Percentiles rank a stretch among this genome's conserved stretches.
Conservation (phyloP, 495 filamentous ascomycete species). For the Xylaria intraflava region DNA sequence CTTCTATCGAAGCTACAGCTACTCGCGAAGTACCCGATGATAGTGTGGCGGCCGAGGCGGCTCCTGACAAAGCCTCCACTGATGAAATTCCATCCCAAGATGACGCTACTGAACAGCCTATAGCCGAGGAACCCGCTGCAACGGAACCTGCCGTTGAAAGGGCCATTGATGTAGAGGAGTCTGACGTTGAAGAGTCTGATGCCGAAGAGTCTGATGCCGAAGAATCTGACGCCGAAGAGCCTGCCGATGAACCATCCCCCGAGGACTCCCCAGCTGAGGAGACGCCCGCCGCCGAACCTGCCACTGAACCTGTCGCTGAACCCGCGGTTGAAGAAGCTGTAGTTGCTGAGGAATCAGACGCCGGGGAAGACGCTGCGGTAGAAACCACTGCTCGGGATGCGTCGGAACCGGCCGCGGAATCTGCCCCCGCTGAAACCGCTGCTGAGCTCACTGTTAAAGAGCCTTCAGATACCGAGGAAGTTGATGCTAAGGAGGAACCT, state of each 20-base stretch:
- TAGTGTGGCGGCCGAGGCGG: not conserved
- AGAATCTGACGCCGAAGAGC: too few relatives aligned
- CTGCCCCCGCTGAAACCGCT: constrained; percentile 3
- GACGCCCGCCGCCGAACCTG: too few relatives aligned
- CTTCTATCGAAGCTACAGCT: not conserved
- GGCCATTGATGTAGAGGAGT: not conserved
- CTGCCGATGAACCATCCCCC: not conserved
- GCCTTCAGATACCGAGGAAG: too few relatives aligned
- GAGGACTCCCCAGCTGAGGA: not conserved
- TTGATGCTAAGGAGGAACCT: not conserved
- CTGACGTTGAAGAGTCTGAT: not conserved
- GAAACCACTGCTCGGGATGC: not conserved
- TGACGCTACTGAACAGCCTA: not conserved
- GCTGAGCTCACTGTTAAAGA: too few relatives aligned
- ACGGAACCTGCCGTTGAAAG: not conserved
- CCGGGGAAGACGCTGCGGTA: not conserved
- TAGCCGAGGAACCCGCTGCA: not conserved
- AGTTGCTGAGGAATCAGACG: not conserved
- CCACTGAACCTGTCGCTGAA: constrained; percentile 1
- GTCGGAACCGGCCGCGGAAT: constrained; percentile 1
- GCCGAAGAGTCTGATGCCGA: too few relatives aligned
- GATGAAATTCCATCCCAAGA: not conserved
- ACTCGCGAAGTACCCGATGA: not conserved
- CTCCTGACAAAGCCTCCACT: not conserved
- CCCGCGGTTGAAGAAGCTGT: constrained; percentile 9